phyloP scores from a whole-genome alignment of 2,329 filamentous ascomycete genomes.

The Cadophora sp. region DNA sequence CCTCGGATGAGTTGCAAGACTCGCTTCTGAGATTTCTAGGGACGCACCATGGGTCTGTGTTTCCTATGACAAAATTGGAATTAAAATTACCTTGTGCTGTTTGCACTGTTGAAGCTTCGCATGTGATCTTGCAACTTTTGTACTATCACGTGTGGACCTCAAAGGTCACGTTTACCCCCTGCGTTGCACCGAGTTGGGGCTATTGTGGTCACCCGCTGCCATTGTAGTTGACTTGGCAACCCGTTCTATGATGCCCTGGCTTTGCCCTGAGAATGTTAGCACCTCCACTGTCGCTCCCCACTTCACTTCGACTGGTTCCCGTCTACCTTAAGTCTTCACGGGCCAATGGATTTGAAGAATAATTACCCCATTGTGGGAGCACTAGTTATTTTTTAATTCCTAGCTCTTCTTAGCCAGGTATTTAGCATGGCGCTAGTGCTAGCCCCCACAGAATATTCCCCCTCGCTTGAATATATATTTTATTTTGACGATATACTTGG shows the following conservation, averaged over 20 bases:
- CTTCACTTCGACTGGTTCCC: no score
- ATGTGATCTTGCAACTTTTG: slow-evolving; percentile 4
- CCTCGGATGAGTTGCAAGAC: not conserved
- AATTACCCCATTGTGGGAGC: slow-evolving; percentile 2
- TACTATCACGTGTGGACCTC: not conserved
- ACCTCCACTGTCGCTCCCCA: not conserved
- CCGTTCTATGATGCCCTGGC: not conserved
- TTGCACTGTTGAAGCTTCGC: slow-evolving; percentile 2
- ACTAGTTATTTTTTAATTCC: not conserved
- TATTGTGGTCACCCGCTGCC: not conserved
- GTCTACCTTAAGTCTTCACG: not conserved
- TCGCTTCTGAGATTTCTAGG: not conserved
- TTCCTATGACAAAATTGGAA: not conserved
- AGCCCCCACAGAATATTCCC: not conserved
- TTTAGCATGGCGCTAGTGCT: not conserved
- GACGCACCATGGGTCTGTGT: not conserved
- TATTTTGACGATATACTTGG: slow-evolving; percentile 5
- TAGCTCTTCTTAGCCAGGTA: slow-evolving; percentile 6
- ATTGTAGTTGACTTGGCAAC: not conserved
- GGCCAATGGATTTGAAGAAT: not conserved
- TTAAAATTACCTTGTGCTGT: not conserved
- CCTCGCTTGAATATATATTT: not conserved
- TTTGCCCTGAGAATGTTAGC: not conserved
- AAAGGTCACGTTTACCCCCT: not conserved
- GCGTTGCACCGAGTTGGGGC: slow-evolving; percentile 1